Base-by-base conservation (phyloP, 495 filamentous ascomycete genomes). In the Podospora tetraspora region DNA sequence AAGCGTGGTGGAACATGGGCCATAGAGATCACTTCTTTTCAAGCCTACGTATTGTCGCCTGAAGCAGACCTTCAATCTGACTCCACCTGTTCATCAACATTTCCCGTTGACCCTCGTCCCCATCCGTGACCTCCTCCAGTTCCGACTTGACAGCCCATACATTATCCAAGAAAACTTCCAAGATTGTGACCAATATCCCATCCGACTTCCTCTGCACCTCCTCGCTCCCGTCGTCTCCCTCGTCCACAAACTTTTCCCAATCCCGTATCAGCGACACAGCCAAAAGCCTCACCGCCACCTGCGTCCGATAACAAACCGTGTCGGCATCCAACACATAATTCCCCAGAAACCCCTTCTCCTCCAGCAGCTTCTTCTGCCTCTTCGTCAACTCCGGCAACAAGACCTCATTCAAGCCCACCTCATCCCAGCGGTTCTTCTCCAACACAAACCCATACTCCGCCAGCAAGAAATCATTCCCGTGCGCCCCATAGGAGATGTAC, bases 381-480 rank as follows among this genome's bases (percentile, higher is more conserved):
- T 71, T 58, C 22, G 71, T 79, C n/a, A 91, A 69, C 29, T 81
- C 79, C 27, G 82, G 82, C 37, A 91, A 78, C 63, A 95, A 76
- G 24, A 85, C 83, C 56, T 90, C 86, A 72, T 94, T 91, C 1
- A 95, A 82, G n/a, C 80, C 81, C 9, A 89, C 74, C 70, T 85
- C 84, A 70, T 95, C 92, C 77, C 84, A 90, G 16, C 79, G 78
- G 69, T 94, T 94, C n/a, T 81, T 71, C 9, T 82, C 83, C 24
- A 93, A 83, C 63, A 89, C 85, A 72, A 95, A 95, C 0, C 92
- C 92, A 78, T 96, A 95, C 81, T 97, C 93, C 3, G 87, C 85
- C 5, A 96, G 84, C 32, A 96, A 78, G 68, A 93, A 91, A 74
- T 96, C 92, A 72, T 94, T 93, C 13, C 84, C 81, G 78, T 97